Base-by-base conservation (phyloP, 352 stramenopile genomes). In the Phytopythium kandeliae region DNA sequence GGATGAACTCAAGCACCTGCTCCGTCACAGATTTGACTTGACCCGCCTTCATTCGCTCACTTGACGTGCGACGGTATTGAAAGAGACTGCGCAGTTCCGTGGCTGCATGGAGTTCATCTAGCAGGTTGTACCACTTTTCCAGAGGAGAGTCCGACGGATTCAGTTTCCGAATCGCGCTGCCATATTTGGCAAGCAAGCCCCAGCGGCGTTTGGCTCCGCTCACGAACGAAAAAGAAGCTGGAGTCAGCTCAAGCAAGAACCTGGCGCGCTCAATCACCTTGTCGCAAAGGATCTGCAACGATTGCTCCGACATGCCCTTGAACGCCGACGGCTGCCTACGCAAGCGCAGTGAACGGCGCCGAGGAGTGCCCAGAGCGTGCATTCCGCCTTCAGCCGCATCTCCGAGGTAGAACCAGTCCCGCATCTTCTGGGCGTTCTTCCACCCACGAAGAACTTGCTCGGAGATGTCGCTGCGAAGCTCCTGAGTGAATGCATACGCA, bases 381-480 rank as follows among this genome's bases (percentile, higher is more conserved):
- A 71, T 67, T 10, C 69, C 59, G 35, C 56, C 77, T 57, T 87
- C 74, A 15, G 75, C 76, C 21, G 83, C 83, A 48, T 93, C 83
- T 3, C 83, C 83, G 1, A 92, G 51, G 55, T 92, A 77, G 55
- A 93, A 93, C 83, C 83, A 93, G 34, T 90, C 76, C 10, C 83
- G 67, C 80, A 93, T 93, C 41, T 93, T 93, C 44, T 93, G 83
- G 3, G 83, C 83, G 48, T 91, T 92, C 36, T 88, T 89, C 83
- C 80, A 92, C 3, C 74, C 78, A 13, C 69, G 71, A 24, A 86
- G 56, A 7, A 93, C 59, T 51, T 89, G 71, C 17, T 87, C 70
- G 1, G 78, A 89, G 0, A 90, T 55, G 42, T 91, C 78, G 6
- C 36, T 50, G 7, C 73, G 71, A 16, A 90, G 56, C 53, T 74